phyloP scores from a whole-genome alignment of 192 early-diverging fungal species.

The Cetraspora pellucida region DNA sequence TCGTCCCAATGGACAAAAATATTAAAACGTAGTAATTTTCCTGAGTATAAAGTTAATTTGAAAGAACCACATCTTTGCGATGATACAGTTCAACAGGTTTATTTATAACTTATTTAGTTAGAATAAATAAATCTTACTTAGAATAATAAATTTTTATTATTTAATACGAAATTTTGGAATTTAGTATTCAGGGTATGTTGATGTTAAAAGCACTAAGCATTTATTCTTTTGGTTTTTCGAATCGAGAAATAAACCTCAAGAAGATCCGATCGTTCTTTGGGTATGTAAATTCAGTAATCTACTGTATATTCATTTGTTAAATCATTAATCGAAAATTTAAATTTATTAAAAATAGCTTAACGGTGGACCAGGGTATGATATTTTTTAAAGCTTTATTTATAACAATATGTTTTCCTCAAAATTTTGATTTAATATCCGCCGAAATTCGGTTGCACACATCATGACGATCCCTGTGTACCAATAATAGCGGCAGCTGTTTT shows the following conservation, averaged over 20 bases:
- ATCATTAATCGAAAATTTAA: too few species aligned
- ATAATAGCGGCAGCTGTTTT: too few species aligned
- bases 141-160: too few species aligned
- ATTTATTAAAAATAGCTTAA: constrained; percentile 55
- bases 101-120: too few species aligned
- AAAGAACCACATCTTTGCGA: constrained; percentile 85
- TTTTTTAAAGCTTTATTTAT: too few species aligned
- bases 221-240: constrained; percentile 99
- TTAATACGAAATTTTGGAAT: not conserved
- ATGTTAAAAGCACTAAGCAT: constrained; percentile 68
- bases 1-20: constrained; percentile 40
- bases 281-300: not conserved
- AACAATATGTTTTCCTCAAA: too few species aligned
- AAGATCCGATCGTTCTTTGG: too few species aligned
- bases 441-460: too few species aligned
- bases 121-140: too few species aligned
- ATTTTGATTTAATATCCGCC: too few species aligned
- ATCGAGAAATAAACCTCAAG: constrained; percentile 69
- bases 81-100: constrained; percentile 81
- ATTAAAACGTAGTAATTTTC: constrained; percentile 64
- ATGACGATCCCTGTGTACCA: too few species aligned
- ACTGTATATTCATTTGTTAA: not conserved
- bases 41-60: constrained; percentile 72
- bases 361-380: constrained; percentile 70
- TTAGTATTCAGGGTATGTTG: constrained; percentile 79